These are phyloP conservation scores for Agaricus subrufescens DNA, from an alignment of 768 basidiomycete genomes.

Conservation along the genomic window DNA sequence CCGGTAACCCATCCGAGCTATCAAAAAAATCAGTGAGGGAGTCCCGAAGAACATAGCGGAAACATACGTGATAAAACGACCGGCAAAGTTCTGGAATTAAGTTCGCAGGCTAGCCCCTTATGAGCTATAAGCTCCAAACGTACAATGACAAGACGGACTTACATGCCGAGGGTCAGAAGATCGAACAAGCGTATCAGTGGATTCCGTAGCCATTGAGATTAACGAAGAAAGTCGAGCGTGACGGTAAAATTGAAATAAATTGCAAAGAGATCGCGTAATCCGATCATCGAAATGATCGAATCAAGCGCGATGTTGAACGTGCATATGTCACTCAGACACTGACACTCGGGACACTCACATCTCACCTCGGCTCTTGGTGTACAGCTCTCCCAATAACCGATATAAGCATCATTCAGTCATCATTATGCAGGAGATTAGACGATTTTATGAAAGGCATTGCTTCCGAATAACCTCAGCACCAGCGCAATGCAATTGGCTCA, in stretches of 20 bases:
- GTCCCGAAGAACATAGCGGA: not conserved
- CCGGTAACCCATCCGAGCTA: slow-evolving; percentile 89
- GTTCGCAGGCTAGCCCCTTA: slow-evolving; percentile 69
- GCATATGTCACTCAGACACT: too few relatives aligned
- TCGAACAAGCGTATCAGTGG: slow-evolving; percentile 47
- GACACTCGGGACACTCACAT: too few relatives aligned
- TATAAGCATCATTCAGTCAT: too few relatives aligned
- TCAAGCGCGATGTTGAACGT: too few relatives aligned
- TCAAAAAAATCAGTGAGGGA: slow-evolving; percentile 2
- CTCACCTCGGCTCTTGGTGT: too few relatives aligned
- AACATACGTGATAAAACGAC: slow-evolving; percentile 62
- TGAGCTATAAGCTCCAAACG: slow-evolving; percentile 6
- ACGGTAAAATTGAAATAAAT: not conserved
- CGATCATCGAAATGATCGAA: too few relatives aligned
- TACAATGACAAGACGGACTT: slow-evolving; percentile 15
- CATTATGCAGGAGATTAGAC: too few relatives aligned
- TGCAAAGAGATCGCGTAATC: too few relatives aligned
- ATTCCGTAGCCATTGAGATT: slow-evolving; percentile 18
- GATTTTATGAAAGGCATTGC: too few relatives aligned
- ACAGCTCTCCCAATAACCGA: too few relatives aligned
- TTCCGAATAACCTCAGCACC: too few relatives aligned
- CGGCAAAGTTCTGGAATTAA: slow-evolving; percentile 83
- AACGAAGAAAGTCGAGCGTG: not conserved
- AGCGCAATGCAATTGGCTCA: too few relatives aligned
- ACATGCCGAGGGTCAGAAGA: slow-evolving; percentile 65